Evolutionary conservation across 306 rosid species (phyloP), one percentile per base, ranked within the genome.

Genomic region (Castanea crenata): DNA sequence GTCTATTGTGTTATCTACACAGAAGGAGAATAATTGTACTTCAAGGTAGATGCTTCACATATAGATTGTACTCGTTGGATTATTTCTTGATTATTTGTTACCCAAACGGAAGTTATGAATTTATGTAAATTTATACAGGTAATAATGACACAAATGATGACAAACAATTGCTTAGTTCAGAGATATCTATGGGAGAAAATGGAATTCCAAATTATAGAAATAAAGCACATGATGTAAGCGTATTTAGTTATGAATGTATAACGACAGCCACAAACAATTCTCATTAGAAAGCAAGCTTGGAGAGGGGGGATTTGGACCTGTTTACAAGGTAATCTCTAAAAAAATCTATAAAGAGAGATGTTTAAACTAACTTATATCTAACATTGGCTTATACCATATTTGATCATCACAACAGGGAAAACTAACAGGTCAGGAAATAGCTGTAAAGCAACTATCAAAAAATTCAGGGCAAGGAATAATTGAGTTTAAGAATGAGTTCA

Each of bases 261-360:
- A 65, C 38, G 23, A 74, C 21, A 4, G 88, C 77, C 10, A 82
- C 88, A 35, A 34, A 58, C 55, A 76, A 51, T 7, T 85, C 71
- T 58, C 79, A 2, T 44, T 61, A 4, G 70, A 21, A 67, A 78
- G 81, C 64, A 41, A 41, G 46, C 54, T 85, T 44, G 83, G 83
- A 71, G 74, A 81, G 12, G 88, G 85, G 34, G 85, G 83, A 0
- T 85, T 85, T 81, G 83, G 85, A 71, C 46, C 46, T 38, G 46
- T 38, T 38, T 38, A 38, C 11, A 38, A 7, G 46, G 46, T 38
- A 38, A 38, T 61, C 59, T 1, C 73, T 58, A 64, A 41, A 3
- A 56, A n/a, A 25, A 25, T 7, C 31, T 38, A 38, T 38, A 2
- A 38, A 38, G 46, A 38, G 46, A 38, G 46, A 8, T 2, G 12